Percentiles rank a stretch among this genome's conserved stretches.
phyloP scores from a whole-genome alignment of 225 moss, liverwort and hornwort genomes.

The Bryum argenteum region DNA sequence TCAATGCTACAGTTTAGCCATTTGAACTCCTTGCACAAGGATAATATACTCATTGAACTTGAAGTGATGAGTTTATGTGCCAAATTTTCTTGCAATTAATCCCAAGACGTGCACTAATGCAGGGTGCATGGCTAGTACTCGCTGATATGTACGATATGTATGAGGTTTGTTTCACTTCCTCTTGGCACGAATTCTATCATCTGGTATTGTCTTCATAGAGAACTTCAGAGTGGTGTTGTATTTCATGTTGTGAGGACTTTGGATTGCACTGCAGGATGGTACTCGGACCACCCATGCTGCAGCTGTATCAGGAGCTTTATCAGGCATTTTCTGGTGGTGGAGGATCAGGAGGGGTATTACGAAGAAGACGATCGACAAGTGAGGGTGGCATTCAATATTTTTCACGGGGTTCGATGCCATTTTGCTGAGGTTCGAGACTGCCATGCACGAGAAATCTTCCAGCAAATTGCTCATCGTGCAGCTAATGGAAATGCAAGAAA shows the following conservation, averaged over 20 bases:
- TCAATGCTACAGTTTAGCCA: background rate
- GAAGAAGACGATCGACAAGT: conserved; percentile 15
- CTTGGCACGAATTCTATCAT: background rate
- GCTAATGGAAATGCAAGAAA: background rate
- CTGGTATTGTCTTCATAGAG: background rate
- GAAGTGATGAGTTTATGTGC: background rate
- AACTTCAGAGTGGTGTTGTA: background rate
- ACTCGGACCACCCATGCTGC: conserved; percentile 52
- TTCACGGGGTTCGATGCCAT: background rate
- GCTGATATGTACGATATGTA: conserved; percentile 36
- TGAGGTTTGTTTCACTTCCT: conserved; percentile 21
- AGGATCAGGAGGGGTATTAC: conserved; percentile 36
- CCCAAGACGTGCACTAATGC: conserved; percentile 11
- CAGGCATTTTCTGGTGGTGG: conserved; percentile 37
- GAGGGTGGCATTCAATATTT: background rate
- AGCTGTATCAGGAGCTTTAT: conserved; percentile 41
- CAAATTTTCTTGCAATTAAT: conserved; percentile 12
- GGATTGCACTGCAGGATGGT: conserved; percentile 36
- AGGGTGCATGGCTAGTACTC: conserved; percentile 32
- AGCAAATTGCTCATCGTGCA: background rate
- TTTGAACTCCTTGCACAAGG: conserved; percentile 5
- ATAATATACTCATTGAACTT: background rate
- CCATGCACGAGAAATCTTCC: background rate
- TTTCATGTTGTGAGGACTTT: conserved; percentile 2
- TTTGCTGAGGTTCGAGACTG: background rate